Percentiles rank a stretch among this genome's conserved stretches.
phyloP scores from a whole-genome alignment of 2,329 filamentous ascomycete species.

The Zasmidium cellare region DNA sequence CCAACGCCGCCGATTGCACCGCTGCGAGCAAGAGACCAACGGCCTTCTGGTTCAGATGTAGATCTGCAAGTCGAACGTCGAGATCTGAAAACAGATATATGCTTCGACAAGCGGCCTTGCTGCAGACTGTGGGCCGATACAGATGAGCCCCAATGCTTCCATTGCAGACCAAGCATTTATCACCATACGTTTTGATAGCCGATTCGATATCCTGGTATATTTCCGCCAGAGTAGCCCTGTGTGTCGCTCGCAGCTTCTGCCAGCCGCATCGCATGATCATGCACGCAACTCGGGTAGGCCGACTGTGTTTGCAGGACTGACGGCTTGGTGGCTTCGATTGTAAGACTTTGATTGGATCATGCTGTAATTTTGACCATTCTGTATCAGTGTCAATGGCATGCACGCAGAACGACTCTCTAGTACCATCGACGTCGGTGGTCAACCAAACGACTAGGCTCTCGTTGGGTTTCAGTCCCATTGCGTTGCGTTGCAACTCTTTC shows the following conservation, averaged over 20 bases:
- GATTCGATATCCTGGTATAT: slow-evolving; percentile 2
- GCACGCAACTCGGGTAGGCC: neutral
- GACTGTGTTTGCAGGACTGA: neutral
- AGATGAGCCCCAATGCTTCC: neutral
- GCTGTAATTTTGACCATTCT: neutral
- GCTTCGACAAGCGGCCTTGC: neutral
- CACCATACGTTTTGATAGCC: slow-evolving; percentile 1
- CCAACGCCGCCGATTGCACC: neutral
- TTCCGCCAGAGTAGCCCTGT: neutral
- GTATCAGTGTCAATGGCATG: slow-evolving; percentile 4
- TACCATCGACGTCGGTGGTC: neutral
- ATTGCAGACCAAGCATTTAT: slow-evolving; percentile 3
- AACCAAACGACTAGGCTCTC: slow-evolving; percentile 4
- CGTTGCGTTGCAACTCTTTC: neutral
- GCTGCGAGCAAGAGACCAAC: slow-evolving; percentile 3
- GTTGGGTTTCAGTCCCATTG: neutral
- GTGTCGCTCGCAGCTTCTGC: neutral
- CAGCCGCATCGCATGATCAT: slow-evolving; percentile 2
- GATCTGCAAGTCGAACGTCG: slow-evolving; percentile 1
- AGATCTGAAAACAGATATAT: slow-evolving; percentile 2
- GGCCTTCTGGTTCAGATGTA: neutral
- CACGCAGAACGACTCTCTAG: slow-evolving; percentile 5
- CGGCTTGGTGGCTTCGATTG: neutral
- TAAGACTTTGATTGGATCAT: slow-evolving; percentile 1
- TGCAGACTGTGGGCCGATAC: slow-evolving; percentile 1